Evolutionary conservation across 306 rosid genomes (phyloP).

Genomic region (Erythrophleum fordii): DNA sequence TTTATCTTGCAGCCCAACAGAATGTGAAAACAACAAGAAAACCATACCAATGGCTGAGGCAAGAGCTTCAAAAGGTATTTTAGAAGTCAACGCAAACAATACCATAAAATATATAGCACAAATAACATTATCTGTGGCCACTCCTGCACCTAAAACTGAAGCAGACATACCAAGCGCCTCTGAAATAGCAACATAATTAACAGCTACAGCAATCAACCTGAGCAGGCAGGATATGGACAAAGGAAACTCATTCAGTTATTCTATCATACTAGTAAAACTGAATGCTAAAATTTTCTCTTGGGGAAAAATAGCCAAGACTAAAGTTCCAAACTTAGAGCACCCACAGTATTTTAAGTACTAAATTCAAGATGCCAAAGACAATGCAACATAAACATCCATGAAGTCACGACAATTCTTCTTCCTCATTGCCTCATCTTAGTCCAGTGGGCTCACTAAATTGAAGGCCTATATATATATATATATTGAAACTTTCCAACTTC

Average conservation of each 20-base stretch:
- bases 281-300: not conserved
- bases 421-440: not conserved
- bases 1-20: not conserved
- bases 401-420: not conserved
- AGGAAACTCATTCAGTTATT: slow-evolving; percentile 29
- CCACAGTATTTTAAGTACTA: not conserved
- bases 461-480: no score
- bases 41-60: slow-evolving; percentile 44
- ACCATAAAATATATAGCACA: no score
- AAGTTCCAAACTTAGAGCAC: not conserved
- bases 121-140: slow-evolving; percentile 84
- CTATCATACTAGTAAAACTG: not conserved
- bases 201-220: slow-evolving; percentile 55
- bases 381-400: not conserved
- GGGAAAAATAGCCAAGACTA: not conserved
- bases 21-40: slow-evolving; percentile 1
- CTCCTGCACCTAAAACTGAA: slow-evolving; percentile 77
- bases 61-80: slow-evolving; percentile 66
- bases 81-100: no score
- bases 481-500: no score
- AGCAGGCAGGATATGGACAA: slow-evolving; percentile 12
- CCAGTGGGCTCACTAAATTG: not conserved
- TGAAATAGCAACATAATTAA: slow-evolving; percentile 78
- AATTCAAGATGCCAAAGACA: not conserved
- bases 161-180: slow-evolving; percentile 66